Base-by-base conservation (phyloP, 176 grass and related monocot species). In the Avena sativa region DNA sequence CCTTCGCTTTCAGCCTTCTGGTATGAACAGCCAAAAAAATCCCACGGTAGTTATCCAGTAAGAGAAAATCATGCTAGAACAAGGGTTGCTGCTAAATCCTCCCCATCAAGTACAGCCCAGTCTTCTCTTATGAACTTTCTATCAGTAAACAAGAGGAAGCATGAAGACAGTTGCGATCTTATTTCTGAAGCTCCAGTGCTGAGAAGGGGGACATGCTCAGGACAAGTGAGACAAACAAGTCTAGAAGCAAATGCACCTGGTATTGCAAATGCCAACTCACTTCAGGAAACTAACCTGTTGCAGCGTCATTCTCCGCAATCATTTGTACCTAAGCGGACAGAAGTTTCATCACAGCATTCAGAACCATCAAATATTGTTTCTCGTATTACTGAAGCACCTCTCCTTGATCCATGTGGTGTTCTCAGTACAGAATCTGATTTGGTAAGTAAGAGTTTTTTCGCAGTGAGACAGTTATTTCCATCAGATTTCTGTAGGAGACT, bases 121-220 rank as follows among this genome's bases (percentile, higher is more conserved):
- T 83, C 96, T 89, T 98, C 92, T 88, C 81, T 98, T 71, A 85
- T 71, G 86, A 94, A 88, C 11, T 96, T 93, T 91, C 70, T 96
- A 40, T 90, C 93, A 79, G 40, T 89, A 71, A 92, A 91, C 79
- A 98, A 96, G 86, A 92, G 93, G 76, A 98, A 98, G 79, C 78
- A 88, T 19, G 90, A 94, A 86, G 86, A 91, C 20, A 87, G 74
- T 78, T 89, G 81, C 62, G 85, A 77, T 88, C 56, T 86, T 69
- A 88, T 98, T 81, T 92, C 96, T 90, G 96, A 98, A 91, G 79
- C 87, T 83, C 92, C 90, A 86, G 84, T 98, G 52, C 76, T 98
- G 71, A 92, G 92, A 89, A 94, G 88, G 85, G 76, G 78, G 14
- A 71, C 66, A 83, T 89, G 79, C 83, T 81, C 80, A 12, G 88